These are phyloP conservation scores for Plasmodium knowlesi DNA, from an alignment of 169 alveolate species.

Conservation along the genomic window DNA sequence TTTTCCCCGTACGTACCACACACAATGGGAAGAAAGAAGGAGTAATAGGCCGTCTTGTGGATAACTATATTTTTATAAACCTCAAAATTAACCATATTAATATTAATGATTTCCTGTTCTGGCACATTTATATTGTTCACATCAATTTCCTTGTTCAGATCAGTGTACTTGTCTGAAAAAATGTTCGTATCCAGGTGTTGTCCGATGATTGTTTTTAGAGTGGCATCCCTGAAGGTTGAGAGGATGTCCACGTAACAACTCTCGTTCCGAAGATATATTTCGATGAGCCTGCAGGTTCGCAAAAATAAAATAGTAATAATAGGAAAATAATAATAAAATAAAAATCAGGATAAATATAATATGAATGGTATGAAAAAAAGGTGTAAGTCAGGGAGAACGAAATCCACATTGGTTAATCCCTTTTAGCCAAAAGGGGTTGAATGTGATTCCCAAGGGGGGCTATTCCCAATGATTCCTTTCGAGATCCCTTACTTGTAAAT, in stretches of 20 bases:
- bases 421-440: neutral
- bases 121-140: constrained; percentile 13
- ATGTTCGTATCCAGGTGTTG: constrained; percentile 84
- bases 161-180: constrained; percentile 48
- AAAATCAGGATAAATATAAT: too few species aligned
- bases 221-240: constrained; percentile 76
- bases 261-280: constrained; percentile 71
- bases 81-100: constrained; percentile 33
- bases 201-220: constrained; percentile 84
- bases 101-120: constrained; percentile 19
- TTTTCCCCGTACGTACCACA: constrained; percentile 75
- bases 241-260: constrained; percentile 65
- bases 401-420: neutral
- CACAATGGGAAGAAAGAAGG: constrained; percentile 82
- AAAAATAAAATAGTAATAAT: neutral
- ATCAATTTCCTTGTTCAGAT: neutral
- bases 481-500: constrained; percentile 75
- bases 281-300: constrained; percentile 9
- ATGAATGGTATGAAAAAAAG: neutral
- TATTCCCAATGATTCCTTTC: neutral
- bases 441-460: too few species aligned
- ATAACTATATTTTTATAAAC: constrained; percentile 56
- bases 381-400: neutral
- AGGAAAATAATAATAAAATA: too few species aligned
- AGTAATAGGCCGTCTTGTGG: constrained; percentile 83